Percentiles rank a stretch among this genome's conserved stretches.
Evolutionary conservation across 805 yeast genomes (phyloP).

Genomic region (Metschnikowia bowlesiae): DNA sequence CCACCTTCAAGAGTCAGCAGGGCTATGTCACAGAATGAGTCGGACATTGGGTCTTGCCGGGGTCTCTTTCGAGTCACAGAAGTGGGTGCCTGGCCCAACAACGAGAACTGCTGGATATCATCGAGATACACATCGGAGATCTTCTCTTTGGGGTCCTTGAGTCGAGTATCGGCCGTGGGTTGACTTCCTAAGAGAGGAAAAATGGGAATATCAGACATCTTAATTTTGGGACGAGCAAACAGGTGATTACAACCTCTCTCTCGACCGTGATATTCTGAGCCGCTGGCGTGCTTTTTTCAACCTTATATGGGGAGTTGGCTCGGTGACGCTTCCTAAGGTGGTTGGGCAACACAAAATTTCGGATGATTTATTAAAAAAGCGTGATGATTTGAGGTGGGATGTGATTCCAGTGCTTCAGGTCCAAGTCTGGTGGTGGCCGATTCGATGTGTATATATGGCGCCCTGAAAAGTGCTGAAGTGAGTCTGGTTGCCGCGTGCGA

Average conservation of each 20-base stretch:
- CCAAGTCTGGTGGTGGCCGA: neutral
- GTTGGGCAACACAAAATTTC: neutral
- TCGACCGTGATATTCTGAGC: neutral
- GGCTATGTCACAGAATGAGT: constrained; percentile 11
- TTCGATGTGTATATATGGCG: neutral
- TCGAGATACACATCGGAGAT: constrained; percentile 31
- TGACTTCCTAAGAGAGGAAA: constrained; percentile 30
- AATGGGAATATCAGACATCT: constrained; percentile 4
- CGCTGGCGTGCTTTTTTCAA: neutral
- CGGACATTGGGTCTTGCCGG: constrained; percentile 20
- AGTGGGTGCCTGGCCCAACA: constrained; percentile 10
- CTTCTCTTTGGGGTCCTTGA: constrained; percentile 28
- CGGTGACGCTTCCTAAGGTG: neutral
- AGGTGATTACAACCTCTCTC: neutral
- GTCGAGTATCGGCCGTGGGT: constrained; percentile 30
- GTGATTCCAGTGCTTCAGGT: neutral
- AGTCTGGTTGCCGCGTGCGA: constrained; percentile 2
- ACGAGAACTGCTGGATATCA: constrained; percentile 23
- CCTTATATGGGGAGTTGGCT: neutral
- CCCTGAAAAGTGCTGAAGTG: constrained; percentile 1
- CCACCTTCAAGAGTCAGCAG: constrained; percentile 16
- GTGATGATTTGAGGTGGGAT: too few relatives aligned
- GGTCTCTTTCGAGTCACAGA: constrained; percentile 19
- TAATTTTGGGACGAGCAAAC: too few relatives aligned
- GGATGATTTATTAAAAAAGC: neutral